Evolutionary conservation across 2,329 filamentous ascomycete genomes (phyloP).

Genomic region (Thielaviopsis ethacetica): DNA sequence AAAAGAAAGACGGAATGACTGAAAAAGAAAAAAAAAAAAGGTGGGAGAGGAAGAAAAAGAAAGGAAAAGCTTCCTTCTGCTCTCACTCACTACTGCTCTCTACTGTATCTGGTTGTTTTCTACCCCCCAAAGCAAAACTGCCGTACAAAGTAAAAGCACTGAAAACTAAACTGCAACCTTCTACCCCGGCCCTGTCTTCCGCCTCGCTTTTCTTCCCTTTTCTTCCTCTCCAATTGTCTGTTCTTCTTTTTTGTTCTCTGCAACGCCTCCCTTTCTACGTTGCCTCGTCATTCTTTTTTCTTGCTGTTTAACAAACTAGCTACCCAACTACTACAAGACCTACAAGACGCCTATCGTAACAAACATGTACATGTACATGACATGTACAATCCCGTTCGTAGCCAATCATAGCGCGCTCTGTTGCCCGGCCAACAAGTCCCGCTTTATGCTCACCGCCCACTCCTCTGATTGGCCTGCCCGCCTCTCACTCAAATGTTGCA

Average conservation of each 20-base stretch:
- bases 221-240: neutral
- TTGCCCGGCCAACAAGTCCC: slow-evolving; percentile 7
- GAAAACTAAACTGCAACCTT: neutral
- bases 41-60: neutral
- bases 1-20: neutral
- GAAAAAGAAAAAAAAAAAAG: too few species aligned
- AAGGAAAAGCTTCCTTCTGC: neutral
- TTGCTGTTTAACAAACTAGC: too few species aligned
- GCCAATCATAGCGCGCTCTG: slow-evolving; percentile 7
- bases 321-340: too few species aligned
- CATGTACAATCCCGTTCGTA: neutral
- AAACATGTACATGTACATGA: too few species aligned
- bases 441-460: neutral
- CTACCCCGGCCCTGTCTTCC: neutral
- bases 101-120: too few species aligned
- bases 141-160: neutral
- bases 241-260: too few species aligned
- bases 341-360: too few species aligned
- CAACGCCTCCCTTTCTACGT: too few species aligned
- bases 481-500: neutral
- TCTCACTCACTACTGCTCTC: too few species aligned
- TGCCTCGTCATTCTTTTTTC: too few species aligned
- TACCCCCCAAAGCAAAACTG: neutral
- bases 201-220: neutral
- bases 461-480: neutral